These are phyloP conservation scores for Maudiozyma saulgeensis DNA, from an alignment of 805 yeast genomes.

Conservation along the genomic window DNA sequence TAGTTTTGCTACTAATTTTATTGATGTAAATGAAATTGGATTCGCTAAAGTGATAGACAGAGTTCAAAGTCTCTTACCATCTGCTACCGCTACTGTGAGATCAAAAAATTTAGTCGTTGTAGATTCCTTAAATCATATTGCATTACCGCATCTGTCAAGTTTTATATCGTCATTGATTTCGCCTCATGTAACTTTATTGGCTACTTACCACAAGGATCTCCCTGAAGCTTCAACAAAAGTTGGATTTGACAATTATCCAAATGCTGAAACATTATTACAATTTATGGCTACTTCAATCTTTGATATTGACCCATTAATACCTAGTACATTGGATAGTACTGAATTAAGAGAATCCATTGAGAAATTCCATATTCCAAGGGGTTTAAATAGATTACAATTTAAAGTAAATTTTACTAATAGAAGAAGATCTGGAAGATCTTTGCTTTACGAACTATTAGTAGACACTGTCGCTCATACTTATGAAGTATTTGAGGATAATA, in stretches of 20 bases:
- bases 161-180: conserved; percentile 43
- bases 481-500: conserved; percentile 18
- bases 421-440: conserved; percentile 77
- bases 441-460: conserved; percentile 44
- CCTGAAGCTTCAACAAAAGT: conserved; percentile 27
- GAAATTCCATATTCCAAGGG: conserved; percentile 40
- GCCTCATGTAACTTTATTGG: conserved; percentile 38
- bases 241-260: conserved; percentile 39
- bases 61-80: conserved; percentile 17
- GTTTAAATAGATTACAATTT: conserved; percentile 40
- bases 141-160: conserved; percentile 36
- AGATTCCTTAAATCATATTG: conserved; percentile 59
- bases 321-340: conserved; percentile 36
- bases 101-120: conserved; percentile 37
- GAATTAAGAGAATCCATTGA: conserved; percentile 33
- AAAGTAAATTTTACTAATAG: conserved; percentile 50
- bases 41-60: conserved; percentile 10
- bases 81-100: conserved; percentile 8
- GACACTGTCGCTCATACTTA: conserved; percentile 40
- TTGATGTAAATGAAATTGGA: conserved; percentile 34
- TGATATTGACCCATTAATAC: conserved; percentile 42
- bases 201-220: conserved; percentile 37
- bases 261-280: conserved; percentile 40
- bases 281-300: conserved; percentile 72
- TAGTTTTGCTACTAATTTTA: conserved; percentile 36